Evolutionary conservation across 2,329 filamentous ascomycete genomes (phyloP), one percentile per base, ranked within the genome.

Genomic region (Pseudopithomyces chartarum): DNA sequence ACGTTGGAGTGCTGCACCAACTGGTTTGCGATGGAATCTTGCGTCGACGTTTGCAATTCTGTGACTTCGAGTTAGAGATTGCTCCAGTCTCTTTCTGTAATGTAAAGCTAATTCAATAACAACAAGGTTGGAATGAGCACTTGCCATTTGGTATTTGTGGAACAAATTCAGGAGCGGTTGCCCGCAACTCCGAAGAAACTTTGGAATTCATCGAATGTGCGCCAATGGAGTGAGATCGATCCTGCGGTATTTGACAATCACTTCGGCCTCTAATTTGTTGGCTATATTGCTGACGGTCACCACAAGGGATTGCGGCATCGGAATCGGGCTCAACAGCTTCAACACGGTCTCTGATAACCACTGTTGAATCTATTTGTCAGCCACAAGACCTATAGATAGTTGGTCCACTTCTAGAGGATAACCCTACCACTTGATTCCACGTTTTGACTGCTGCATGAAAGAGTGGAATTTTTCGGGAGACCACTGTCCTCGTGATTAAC

Each of bases 91-190:
- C 10, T 29, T 6, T 32, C 5, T 19, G 19, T 5, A 19, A 40
- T 43, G 6, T 12, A 15, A 26, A 32, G 10, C 13, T 7, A 2
- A 40, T 19, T 19, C 10, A 5, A 10, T 17, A 10, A 19, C 6
- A 19, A 2, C 15, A 17, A 19, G 10, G n/a, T 15, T 40, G 38
- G 3, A 10, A 19, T 4, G 38, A 19, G n/a, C 17, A 42, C 20
- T n/a, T 20, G 22, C 36, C 48, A 51, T 19, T 26, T n/a, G 42
- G 22, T 23, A 34, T 34, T 10, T 58, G 55, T 33, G 72, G 72
- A 34, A 73, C 55, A 26, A 75, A 75, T 17, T 66, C 69, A 6
- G 63, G 56, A 3, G 71, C 73, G 33, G 70, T 74, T 12, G 73
- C 62, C 33, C 73, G 67, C 19, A 75, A 58, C 20, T 67, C 64